Evolutionary conservation across 306 rosid genomes (phyloP), one percentile per base, ranked within the genome.

Genomic region (Ceratonia siliqua): DNA sequence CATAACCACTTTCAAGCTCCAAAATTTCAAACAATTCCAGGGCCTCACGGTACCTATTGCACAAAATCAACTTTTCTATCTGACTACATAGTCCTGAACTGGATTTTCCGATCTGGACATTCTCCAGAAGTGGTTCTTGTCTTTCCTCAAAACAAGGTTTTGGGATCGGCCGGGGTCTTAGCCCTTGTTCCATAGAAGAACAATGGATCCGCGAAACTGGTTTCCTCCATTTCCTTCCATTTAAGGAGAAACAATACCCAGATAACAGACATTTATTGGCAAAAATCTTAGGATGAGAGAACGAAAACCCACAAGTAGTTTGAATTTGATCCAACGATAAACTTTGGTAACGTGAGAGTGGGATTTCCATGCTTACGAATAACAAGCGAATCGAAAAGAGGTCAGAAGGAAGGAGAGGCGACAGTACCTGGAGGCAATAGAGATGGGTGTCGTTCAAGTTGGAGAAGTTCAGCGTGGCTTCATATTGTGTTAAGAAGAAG

Each of bases 1-100:
- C 86, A 80, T 14, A 83, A 54, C 86, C 89, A 64, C 81, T 70
- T 50, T 79, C 83, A 52, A 76, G 68, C 81, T 93, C 97, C 89
- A 93, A 85, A 63, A 87, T 79, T 48, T 91, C 97, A 79, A 93
- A 93, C 85, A 93, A 71, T 20, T 93, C 98, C 71, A 91, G 82
- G 3, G 93, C 98, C 54, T 89, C 97, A 62, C 74, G 28, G 41
- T 72, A 79, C 71, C 86, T 82, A 24, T 77, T 85, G 52, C 67
- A 73, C 81, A 84, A 72, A 86, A 87, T 92, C 80, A 88, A 53
- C 86, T 86, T 89, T 91, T 93, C 91, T 24, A 91, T 93, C 85
- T 86, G 89, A 52, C 54, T 54, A 83, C 94, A 85, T 18, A 93
- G 32, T 56, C 94, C 91, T 20, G 74, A 20, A 64, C 80, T 27